Evolutionary conservation across 2,329 filamentous ascomycete species (phyloP).

Genomic region (Neurospora sp.): DNA sequence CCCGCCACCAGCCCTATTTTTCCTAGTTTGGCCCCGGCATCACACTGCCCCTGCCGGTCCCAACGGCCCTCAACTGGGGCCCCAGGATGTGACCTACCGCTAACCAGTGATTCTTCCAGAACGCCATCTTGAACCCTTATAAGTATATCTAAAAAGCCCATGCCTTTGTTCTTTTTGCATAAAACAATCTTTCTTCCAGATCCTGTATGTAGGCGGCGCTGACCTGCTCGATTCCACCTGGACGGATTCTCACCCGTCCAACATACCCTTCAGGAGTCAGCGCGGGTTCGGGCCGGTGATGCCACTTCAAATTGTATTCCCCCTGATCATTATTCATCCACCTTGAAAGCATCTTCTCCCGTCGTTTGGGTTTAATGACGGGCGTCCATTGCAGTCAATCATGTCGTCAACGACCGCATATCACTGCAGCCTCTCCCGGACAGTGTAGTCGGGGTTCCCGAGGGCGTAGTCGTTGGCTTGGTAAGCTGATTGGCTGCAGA

Average conservation of each 20-base stretch:
- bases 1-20: slow-evolving; percentile 7
- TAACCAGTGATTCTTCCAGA: slow-evolving; percentile 40
- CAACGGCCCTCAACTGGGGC: not conserved
- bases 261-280: not conserved
- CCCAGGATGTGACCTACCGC: not conserved
- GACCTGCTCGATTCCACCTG: not conserved
- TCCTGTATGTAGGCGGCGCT: not conserved
- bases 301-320: not conserved
- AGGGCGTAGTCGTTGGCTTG: not conserved
- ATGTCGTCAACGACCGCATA: not conserved
- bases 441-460: not conserved
- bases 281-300: not conserved
- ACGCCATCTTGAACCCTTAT: slow-evolving; percentile 98
- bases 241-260: not conserved
- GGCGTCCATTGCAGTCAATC: not conserved
- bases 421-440: not conserved
- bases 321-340: not conserved
- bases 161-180: not conserved
- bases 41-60: slow-evolving; percentile 3
- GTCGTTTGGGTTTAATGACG: not conserved
- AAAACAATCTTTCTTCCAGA: not conserved
- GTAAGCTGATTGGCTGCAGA: not conserved
- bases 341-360: not conserved
- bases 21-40: not conserved
- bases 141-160: slow-evolving; percentile 65